Conservation (phyloP, 345 rosid genomes). For the Salix purpurea region DNA sequence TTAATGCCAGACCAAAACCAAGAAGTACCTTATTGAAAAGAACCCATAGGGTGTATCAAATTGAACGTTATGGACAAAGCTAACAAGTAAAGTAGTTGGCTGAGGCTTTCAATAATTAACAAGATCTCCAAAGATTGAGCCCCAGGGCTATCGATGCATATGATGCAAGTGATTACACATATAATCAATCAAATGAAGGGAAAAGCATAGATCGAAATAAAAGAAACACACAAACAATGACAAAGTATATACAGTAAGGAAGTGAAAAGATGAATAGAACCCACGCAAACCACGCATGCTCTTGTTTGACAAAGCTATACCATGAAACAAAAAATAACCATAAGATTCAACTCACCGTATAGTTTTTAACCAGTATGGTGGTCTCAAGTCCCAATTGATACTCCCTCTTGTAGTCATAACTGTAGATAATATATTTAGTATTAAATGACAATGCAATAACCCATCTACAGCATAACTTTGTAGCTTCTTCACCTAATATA, state of each 20-base stretch:
- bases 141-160: not conserved
- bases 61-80: not conserved
- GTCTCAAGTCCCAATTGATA: slow-evolving; percentile 92
- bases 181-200: not conserved
- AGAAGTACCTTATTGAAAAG: not conserved
- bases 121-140: not conserved
- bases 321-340: not conserved
- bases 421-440: slow-evolving; percentile 27
- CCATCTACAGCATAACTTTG: slow-evolving; percentile 3
- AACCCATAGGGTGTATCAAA: not conserved
- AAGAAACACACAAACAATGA: not conserved
- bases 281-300: not conserved
- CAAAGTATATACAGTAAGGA: not conserved
- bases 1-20: not conserved
- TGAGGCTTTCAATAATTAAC: not conserved
- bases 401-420: slow-evolving; percentile 96
- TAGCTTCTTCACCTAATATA: slow-evolving; percentile 60
- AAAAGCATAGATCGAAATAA: not conserved
- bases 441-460: slow-evolving; percentile 4
- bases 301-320: not conserved
- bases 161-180: not conserved
- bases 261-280: not conserved
- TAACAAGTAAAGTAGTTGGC: not conserved
- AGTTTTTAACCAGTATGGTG: slow-evolving; percentile 89
- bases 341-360: slow-evolving; percentile 61